Evolutionary conservation across 2,329 filamentous ascomycete species (phyloP).

Genomic region (Blastomyces emzantsi): DNA sequence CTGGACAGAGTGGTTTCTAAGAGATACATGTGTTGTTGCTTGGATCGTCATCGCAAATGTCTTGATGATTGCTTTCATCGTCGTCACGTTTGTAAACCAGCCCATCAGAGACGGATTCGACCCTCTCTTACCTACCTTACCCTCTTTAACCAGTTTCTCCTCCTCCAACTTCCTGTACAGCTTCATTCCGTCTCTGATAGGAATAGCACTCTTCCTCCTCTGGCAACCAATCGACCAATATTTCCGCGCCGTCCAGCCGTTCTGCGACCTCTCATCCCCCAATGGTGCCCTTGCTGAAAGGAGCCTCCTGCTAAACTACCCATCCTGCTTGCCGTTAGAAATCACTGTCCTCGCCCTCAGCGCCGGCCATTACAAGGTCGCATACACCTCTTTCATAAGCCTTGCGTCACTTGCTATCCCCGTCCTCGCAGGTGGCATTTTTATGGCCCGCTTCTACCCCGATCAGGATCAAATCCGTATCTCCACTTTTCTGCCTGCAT

Average conservation of each 20-base stretch:
- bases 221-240: constrained; percentile 54
- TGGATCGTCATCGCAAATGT: constrained; percentile 54
- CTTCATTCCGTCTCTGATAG: constrained; percentile 52
- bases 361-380: constrained; percentile 50
- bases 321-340: constrained; percentile 45
- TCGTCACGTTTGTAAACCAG: constrained; percentile 67
- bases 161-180: constrained; percentile 80
- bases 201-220: constrained; percentile 49
- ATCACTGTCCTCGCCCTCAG: constrained; percentile 45
- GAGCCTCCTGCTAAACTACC: constrained; percentile 50
- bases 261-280: constrained; percentile 44
- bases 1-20: constrained; percentile 70
- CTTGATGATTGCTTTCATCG: constrained; percentile 60
- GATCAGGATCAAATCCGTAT: constrained; percentile 45
- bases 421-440: constrained; percentile 52
- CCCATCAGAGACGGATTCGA: constrained; percentile 61
- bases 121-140: constrained; percentile 55
- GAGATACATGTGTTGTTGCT: constrained; percentile 54
- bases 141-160: constrained; percentile 61
- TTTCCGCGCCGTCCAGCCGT: constrained; percentile 51
- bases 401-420: constrained; percentile 46
- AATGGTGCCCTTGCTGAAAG: constrained; percentile 47
- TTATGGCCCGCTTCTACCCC: constrained; percentile 53
- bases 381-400: constrained; percentile 47
- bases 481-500: constrained; percentile 63